A percentile compares a stretch with the other conserved stretches of the same genome.
These are phyloP conservation scores for Rosa rugosa DNA, from an alignment of 306 rosid species.

Conservation along the genomic window DNA sequence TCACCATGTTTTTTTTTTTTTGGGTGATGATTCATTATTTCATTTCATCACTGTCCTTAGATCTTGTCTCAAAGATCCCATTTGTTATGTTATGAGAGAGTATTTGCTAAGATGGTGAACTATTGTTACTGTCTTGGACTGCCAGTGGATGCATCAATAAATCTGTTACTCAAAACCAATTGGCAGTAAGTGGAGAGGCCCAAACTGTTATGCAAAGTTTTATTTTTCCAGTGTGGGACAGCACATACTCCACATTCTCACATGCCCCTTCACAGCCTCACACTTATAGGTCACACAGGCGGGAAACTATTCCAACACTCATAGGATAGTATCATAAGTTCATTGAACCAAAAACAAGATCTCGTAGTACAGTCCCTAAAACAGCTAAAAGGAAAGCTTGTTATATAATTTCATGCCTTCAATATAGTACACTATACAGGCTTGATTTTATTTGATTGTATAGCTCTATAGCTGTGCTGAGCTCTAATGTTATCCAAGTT, in stretches of 20 bases:
- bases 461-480: neutral
- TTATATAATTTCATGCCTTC: neutral
- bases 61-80: neutral
- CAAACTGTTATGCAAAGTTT: neutral
- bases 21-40: neutral
- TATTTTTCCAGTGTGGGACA: neutral
- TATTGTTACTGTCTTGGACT: neutral
- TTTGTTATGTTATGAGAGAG: neutral
- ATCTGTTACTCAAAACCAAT: neutral
- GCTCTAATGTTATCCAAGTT: conserved; percentile 10
- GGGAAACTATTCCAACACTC: neutral
- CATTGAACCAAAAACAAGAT: neutral
- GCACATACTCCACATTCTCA: neutral
- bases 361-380: neutral
- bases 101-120: neutral
- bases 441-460: neutral
- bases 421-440: neutral
- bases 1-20: neutral
- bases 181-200: neutral
- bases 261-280: neutral
- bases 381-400: neutral
- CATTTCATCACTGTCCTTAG: neutral
- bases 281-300: neutral
- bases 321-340: neutral
- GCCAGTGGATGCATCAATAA: neutral